Evolutionary conservation across 2,329 filamentous ascomycete genomes (phyloP).

Genomic region (Didymella keratinophila): DNA sequence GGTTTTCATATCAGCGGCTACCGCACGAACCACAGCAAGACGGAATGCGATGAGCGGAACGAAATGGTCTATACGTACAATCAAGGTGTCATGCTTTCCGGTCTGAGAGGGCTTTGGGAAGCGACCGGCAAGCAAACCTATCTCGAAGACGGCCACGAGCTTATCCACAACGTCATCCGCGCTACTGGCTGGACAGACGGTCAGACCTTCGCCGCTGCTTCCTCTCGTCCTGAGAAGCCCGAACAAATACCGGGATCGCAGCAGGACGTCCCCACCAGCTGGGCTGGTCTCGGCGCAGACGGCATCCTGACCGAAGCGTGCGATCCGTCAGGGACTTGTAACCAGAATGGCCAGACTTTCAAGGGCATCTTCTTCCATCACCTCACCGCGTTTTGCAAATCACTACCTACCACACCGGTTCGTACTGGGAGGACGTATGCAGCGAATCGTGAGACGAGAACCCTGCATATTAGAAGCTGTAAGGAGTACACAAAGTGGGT

Average conservation of each 20-base stretch:
- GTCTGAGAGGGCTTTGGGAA: constrained; percentile 80
- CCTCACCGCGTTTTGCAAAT: constrained; percentile 77
- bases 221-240: constrained; percentile 3
- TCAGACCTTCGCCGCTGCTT: constrained; percentile 35
- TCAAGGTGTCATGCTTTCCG: constrained; percentile 87
- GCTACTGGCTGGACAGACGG: constrained; percentile 74
- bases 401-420: constrained; percentile 60
- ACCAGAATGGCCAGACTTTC: constrained; percentile 87
- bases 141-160: constrained; percentile 78
- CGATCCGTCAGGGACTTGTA: constrained; percentile 76
- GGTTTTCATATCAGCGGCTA: constrained; percentile 84
- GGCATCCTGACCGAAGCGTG: constrained; percentile 87
- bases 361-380: constrained; percentile 97
- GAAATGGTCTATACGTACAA: constrained; percentile 96
- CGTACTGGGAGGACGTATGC: constrained; percentile 56
- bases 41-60: constrained; percentile 79
- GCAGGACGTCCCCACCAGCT: constrained; percentile 47
- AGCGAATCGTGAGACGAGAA: constrained; percentile 37
- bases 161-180: constrained; percentile 75
- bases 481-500: constrained; percentile 76
- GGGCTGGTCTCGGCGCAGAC: constrained; percentile 78
- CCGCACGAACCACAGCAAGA: constrained; percentile 65
- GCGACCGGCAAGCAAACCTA: constrained; percentile 76
- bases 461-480: constrained; percentile 68
- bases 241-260: constrained; percentile 16